Evolutionary conservation across 768 basidiomycete species (phyloP), one percentile per base, ranked within the genome.

Genomic region (Auricularia auricula-judae): DNA sequence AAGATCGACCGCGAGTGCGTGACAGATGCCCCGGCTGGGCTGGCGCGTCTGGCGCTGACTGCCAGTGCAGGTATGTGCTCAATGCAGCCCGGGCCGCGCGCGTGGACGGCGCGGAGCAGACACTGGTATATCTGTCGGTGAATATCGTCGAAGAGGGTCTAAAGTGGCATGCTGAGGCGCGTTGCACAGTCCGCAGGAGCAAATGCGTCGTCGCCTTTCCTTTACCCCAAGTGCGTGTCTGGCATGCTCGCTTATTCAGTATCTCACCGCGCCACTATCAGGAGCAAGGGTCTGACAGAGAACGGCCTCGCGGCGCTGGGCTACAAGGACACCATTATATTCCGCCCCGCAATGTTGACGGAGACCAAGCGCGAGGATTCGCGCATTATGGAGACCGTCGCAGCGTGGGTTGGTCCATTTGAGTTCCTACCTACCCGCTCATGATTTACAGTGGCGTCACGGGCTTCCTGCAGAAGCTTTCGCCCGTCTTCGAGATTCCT

Each of bases 221-320:
- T 88, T 16, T 89, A 89, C 65, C 29, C 74, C 2, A 82, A 70
- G 82, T 82, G 47, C 56, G 35, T 44, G 11, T 56, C 65, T 5
- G 54, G 58, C 21, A 4, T 35, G 16, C 23, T 5, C 36, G 62
- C 43, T 62, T 67, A 3, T 62, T 67, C 67, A 64, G 43, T 12
- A 1, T 58, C 64, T 36, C 63, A 61, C 56, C 47, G 60, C 44
- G 33, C 60, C 43, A 63, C 66, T 65, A 4, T 56, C 64, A 89
- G 86, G 79, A 85, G 83, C 69, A 91, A 91, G 73, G 91, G 88
- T 16, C 74, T 84, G 36, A 92, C 91, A 0, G 91, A 92, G 71
- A 75, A 81, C 58, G 86, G 75, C 0, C 77, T 93, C 21, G 86
- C 88, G 0, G 74, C 73, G 3, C 74, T 91, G 4, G 89, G 88